Percentiles rank a stretch among this genome's conserved stretches.
Conservation (phyloP, 805 yeast species). For the Phaffomyces opuntiae region DNA sequence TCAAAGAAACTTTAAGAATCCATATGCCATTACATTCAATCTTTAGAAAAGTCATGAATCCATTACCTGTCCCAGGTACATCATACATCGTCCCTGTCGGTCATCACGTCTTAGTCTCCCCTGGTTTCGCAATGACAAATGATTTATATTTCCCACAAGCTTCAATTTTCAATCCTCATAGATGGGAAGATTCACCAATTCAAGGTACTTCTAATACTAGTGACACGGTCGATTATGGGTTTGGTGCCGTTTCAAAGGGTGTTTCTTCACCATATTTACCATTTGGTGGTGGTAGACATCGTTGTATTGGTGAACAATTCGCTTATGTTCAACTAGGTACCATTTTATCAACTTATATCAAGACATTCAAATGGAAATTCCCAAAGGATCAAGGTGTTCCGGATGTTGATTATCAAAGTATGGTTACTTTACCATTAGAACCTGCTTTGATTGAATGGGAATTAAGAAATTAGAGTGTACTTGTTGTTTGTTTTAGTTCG, state of each 20-base stretch:
- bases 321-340: slow-evolving; percentile 92
- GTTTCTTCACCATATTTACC: slow-evolving; percentile 94
- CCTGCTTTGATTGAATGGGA: slow-evolving; percentile 74
- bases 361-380: slow-evolving; percentile 70
- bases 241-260: slow-evolving; percentile 93
- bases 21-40: slow-evolving; percentile 96
- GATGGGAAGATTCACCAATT: slow-evolving; percentile 56
- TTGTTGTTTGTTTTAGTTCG: no score
- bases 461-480: slow-evolving; percentile 38
- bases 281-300: slow-evolving; percentile 98
- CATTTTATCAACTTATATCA: slow-evolving; percentile 65
- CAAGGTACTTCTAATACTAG: slow-evolving; percentile 5
- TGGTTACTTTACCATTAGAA: slow-evolving; percentile 85
- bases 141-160: slow-evolving; percentile 79
- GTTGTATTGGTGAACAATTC: slow-evolving; percentile 98
- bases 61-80: slow-evolving; percentile 74
- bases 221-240: slow-evolving; percentile 84
- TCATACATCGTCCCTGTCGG: slow-evolving; percentile 80
- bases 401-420: slow-evolving; percentile 70
- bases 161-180: slow-evolving; percentile 65
- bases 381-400: slow-evolving; percentile 53
- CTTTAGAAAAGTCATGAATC: slow-evolving; percentile 81
- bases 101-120: slow-evolving; percentile 85
- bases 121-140: slow-evolving; percentile 81
- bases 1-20: slow-evolving; percentile 90